Percentiles rank a stretch among this genome's conserved stretches.
phyloP scores from a whole-genome alignment of 768 basidiomycete genomes.

The Goffeauzyma gilvescens region DNA sequence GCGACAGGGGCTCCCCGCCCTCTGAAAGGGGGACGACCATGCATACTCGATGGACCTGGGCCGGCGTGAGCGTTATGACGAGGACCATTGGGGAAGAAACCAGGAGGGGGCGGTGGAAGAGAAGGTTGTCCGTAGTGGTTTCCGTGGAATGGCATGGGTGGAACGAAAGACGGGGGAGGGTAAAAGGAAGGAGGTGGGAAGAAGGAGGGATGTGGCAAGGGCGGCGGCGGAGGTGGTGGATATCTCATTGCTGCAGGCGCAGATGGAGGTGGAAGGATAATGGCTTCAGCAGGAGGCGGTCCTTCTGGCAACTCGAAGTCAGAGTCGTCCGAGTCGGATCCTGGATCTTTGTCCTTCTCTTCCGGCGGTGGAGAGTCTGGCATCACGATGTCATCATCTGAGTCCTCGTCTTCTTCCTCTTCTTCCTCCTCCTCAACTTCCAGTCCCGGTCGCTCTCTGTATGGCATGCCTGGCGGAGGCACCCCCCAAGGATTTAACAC shows the following conservation, averaged over 20 bases:
- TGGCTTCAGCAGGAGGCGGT: conserved; percentile 17
- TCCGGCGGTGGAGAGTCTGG: conserved; percentile 49
- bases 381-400: conserved; percentile 74
- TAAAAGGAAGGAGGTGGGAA: conserved; percentile 24
- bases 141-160: conserved; percentile 5
- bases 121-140: conserved; percentile 9
- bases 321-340: conserved; percentile 23
- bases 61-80: neutral
- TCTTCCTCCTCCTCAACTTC: conserved; percentile 19
- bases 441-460: conserved; percentile 62
- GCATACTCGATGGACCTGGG: conserved; percentile 16
- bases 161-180: conserved; percentile 15
- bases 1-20: too few species aligned
- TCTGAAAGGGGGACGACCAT: neutral
- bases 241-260: neutral
- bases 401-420: conserved; percentile 35
- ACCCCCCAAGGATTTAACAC: conserved; percentile 86
- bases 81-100: conserved; percentile 8
- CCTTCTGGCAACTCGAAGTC: conserved; percentile 33
- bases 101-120: conserved; percentile 2
- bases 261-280: neutral
- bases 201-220: conserved; percentile 16
- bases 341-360: conserved; percentile 1
- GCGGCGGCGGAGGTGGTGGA: conserved; percentile 1
- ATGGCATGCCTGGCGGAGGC: conserved; percentile 93